Evolutionary conservation across 805 yeast genomes (phyloP).

Genomic region (Cyberlindnera saturnus): DNA sequence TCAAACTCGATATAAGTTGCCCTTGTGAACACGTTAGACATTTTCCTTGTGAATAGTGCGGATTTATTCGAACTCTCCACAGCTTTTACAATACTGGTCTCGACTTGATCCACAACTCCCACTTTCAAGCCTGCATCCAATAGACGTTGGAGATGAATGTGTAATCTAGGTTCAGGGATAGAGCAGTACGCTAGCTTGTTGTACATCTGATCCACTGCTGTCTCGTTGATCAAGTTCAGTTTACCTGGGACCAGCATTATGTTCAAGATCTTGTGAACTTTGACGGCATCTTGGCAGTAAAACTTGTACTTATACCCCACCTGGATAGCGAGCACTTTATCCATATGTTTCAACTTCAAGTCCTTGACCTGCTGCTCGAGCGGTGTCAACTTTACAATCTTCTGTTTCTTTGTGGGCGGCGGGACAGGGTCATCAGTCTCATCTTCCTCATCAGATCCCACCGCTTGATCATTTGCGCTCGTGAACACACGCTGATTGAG

Average conservation of each 20-base stretch:
- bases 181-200: conserved; percentile 75
- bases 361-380: conserved; percentile 72
- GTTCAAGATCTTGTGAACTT: conserved; percentile 59
- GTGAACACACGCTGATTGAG: conserved; percentile 1
- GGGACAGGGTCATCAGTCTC: conserved; percentile 4
- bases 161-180: conserved; percentile 73
- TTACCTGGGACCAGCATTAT: conserved; percentile 73
- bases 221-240: conserved; percentile 42
- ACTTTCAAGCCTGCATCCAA: conserved; percentile 71
- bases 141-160: conserved; percentile 69
- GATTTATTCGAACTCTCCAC: conserved; percentile 41
- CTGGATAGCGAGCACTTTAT: conserved; percentile 73
- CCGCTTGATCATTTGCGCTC: neutral
- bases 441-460: conserved; percentile 3
- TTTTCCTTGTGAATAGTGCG: conserved; percentile 57
- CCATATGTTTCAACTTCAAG: conserved; percentile 53
- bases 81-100: conserved; percentile 69
- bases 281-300: conserved; percentile 77
- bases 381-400: conserved; percentile 50
- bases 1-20: conserved; percentile 78
- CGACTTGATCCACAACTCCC: conserved; percentile 82
- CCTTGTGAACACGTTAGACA: conserved; percentile 69
- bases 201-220: conserved; percentile 43
- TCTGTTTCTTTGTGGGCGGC: conserved; percentile 5
- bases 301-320: conserved; percentile 91